Evolutionary conservation across 2,329 filamentous ascomycete genomes (phyloP), one percentile per base, ranked within the genome.

Genomic region (Dactylellina sp.): DNA sequence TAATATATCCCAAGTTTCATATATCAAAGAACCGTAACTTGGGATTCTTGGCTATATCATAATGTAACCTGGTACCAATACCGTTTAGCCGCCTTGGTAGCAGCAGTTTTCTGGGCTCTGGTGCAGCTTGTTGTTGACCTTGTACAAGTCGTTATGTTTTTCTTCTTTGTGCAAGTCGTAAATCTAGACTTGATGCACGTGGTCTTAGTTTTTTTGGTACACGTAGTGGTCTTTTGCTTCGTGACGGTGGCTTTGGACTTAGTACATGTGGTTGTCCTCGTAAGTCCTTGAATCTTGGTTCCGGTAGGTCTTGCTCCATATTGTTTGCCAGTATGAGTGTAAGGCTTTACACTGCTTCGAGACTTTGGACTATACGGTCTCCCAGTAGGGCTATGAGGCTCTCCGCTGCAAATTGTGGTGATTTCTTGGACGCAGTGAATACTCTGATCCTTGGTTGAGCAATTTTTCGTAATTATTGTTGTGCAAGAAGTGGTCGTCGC

Each of bases 171-270:
- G 9, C 28, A 9, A 32, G 28, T 32, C 9, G 28, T 32, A 32
- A 5, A 32, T 4, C 9, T 32, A 5, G 28, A 32, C 14, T 55
- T 24, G 24, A 22, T 55, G 20, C 53, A 22, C 44, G 53, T 28
- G 25, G 22, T 37, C 37, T 42, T 42, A 16, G 18, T 7, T 6
- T 35, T 18, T 32, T 16, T 57, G 20, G 53, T 44, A 9, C 28
- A 35, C 22, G 22, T n/a, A 24, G 52, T 18, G 7, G 22, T 57
- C 53, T 44, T 55, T 39, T 18, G 18, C 18, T 40, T 57, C 7
- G 44, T 59, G 50, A 40, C 40, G 28, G 32, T 32, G 28, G 44
- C 18, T 18, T 47, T 59, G 20, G 37, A 14, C 46, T 32, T 44
- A 16, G 40, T 42, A 40, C 50, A 65, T n/a, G 22, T 62, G 2